phyloP scores from a whole-genome alignment of 352 stramenopile genomes.

The Phytopythium ostracodes region DNA sequence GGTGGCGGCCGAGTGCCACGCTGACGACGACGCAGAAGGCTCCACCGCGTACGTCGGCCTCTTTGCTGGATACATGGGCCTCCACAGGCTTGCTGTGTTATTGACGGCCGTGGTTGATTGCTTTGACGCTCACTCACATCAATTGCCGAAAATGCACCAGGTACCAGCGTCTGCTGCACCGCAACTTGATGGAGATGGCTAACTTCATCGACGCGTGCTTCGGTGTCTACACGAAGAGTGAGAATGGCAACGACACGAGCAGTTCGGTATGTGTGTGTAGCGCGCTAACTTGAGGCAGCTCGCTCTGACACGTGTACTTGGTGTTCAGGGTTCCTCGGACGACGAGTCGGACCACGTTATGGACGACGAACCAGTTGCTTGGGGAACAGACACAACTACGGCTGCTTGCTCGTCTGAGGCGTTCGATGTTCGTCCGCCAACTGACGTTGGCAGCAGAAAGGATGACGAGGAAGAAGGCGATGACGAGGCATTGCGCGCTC shows the following conservation, averaged over 20 bases:
- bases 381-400: neutral
- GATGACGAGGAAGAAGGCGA: neutral
- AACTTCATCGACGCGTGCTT: slow-evolving; percentile 77
- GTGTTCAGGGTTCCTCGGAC: slow-evolving; percentile 11
- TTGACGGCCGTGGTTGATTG: neutral
- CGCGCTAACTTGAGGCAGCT: too few species aligned
- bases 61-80: too few species aligned
- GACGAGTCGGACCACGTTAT: slow-evolving; percentile 4
- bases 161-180: slow-evolving; percentile 71
- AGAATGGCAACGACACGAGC: slow-evolving; percentile 2
- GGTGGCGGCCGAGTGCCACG: slow-evolving; percentile 55
- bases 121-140: neutral
- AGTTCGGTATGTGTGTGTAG: neutral
- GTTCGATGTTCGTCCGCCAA: too few species aligned
- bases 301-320: neutral
- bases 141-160: slow-evolving; percentile 16
- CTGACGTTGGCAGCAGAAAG: too few species aligned
- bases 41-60: slow-evolving; percentile 44
- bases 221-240: slow-evolving; percentile 57
- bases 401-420: neutral
- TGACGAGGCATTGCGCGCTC: neutral
- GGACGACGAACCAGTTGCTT: slow-evolving; percentile 11
- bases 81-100: neutral
- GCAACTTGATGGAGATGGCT: slow-evolving; percentile 77
- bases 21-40: slow-evolving; percentile 40